These are phyloP conservation scores for Globisporangium barbulae DNA, from an alignment of 352 stramenopile species.

Conservation along the genomic window DNA sequence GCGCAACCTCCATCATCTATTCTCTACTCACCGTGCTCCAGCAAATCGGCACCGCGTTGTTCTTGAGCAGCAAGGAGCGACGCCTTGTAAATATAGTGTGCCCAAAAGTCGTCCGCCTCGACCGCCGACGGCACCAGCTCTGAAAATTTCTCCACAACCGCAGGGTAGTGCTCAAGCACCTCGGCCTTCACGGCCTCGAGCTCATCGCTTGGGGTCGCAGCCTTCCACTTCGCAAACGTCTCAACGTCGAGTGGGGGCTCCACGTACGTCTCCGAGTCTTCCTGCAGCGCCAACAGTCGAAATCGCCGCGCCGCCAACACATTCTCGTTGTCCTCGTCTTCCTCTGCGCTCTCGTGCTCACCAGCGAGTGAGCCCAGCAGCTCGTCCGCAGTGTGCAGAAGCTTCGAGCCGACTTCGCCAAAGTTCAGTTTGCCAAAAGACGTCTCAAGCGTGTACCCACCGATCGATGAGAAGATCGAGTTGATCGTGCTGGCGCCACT, in stretches of 20 bases:
- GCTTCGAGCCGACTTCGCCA: slow-evolving; percentile 61
- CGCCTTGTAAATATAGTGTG: slow-evolving; percentile 75
- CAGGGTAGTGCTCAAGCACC: slow-evolving; percentile 63
- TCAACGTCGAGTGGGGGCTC: slow-evolving; percentile 50
- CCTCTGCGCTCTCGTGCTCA: slow-evolving; percentile 27
- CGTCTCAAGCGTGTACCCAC: slow-evolving; percentile 21
- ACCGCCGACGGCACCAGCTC: slow-evolving; percentile 59
- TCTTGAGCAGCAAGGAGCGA: slow-evolving; percentile 66
- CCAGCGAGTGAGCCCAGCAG: slow-evolving; percentile 49
- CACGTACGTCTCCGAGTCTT: slow-evolving; percentile 62
- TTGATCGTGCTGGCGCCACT: slow-evolving; percentile 18
- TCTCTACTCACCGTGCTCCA: slow-evolving; percentile 51
- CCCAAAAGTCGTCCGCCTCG: slow-evolving; percentile 54
- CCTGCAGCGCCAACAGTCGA: slow-evolving; percentile 55
- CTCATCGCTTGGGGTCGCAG: slow-evolving; percentile 27
- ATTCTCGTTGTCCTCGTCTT: slow-evolving; percentile 6
- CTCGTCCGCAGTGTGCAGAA: slow-evolving; percentile 67
- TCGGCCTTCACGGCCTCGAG: slow-evolving; percentile 43
- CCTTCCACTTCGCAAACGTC: slow-evolving; percentile 66
- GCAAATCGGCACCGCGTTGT: slow-evolving; percentile 51
- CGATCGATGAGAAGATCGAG: slow-evolving; percentile 61
- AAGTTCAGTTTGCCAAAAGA: slow-evolving; percentile 29
- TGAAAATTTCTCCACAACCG: slow-evolving; percentile 46
- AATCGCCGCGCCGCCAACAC: slow-evolving; percentile 48
- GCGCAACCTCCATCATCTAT: too few species aligned